Evolutionary conservation across 306 rosid genomes (phyloP).

Genomic region (Fragaria ananassa): DNA sequence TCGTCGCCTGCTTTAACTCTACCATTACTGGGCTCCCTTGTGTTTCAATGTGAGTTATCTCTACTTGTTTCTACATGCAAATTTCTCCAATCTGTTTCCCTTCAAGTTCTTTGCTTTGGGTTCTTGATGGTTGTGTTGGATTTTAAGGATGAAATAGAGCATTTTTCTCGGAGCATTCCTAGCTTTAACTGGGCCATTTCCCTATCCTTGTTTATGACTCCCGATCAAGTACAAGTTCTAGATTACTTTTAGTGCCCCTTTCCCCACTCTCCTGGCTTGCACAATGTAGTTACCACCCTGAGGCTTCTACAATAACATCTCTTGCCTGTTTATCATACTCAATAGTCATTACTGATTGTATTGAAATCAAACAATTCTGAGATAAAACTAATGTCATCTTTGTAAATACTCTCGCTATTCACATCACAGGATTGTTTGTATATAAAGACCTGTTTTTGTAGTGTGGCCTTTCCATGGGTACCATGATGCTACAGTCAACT

Average conservation of each 20-base stretch:
- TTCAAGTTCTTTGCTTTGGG: not conserved
- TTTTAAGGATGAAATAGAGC: not conserved
- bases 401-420: not conserved
- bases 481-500: slow-evolving; percentile 33
- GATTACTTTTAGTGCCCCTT: not conserved
- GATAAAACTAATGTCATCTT: not conserved
- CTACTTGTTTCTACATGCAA: not conserved
- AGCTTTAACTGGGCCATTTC: not conserved
- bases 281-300: not conserved
- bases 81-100: not conserved
- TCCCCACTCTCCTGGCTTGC: not conserved
- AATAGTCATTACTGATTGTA: not conserved
- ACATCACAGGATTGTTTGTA: not conserved
- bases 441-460: slow-evolving; percentile 10
- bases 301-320: not conserved
- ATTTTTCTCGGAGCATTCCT: not conserved
- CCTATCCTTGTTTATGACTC: not conserved
- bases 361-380: not conserved
- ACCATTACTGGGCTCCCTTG: too few species aligned
- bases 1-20: too few species aligned
- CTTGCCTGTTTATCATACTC: not conserved
- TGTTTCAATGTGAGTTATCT: too few species aligned
- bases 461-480: slow-evolving; percentile 50
- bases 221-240: not conserved
- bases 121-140: not conserved